Conservation (phyloP, 805 yeast genomes). For the Scheffersomyces stipitis region DNA sequence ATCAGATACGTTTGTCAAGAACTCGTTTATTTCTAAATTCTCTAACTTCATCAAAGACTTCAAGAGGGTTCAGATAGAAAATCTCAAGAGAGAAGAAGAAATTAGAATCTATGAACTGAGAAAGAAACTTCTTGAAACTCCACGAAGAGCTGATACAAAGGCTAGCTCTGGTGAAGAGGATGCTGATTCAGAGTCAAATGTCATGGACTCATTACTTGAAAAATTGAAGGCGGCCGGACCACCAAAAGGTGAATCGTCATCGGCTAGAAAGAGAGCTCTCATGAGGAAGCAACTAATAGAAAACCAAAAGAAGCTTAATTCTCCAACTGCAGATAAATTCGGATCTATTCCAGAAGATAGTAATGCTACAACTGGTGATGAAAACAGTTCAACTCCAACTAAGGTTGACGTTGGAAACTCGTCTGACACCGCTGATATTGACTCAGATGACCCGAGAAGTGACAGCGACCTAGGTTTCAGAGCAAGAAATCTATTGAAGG, state of each 20-base stretch:
- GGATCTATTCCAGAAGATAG: neutral
- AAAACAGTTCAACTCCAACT: neutral
- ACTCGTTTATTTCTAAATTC: slow-evolving; percentile 62
- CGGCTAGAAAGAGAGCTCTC: slow-evolving; percentile 78
- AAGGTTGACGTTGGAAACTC: slow-evolving; percentile 3
- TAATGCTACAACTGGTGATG: neutral
- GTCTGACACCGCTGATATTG: slow-evolving; percentile 4
- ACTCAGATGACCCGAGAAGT: slow-evolving; percentile 1
- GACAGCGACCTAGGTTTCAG: slow-evolving; percentile 51
- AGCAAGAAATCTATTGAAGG: slow-evolving; percentile 64
- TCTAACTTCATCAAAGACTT: slow-evolving; percentile 59
- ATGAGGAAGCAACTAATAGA: slow-evolving; percentile 63
- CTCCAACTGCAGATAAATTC: slow-evolving; percentile 4
- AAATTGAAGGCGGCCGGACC: slow-evolving; percentile 87
- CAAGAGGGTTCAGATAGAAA: slow-evolving; percentile 64
- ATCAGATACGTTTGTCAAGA: slow-evolving; percentile 52
- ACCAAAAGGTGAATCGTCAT: slow-evolving; percentile 68
- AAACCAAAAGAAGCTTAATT: slow-evolving; percentile 18
- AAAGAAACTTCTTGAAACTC: slow-evolving; percentile 58
- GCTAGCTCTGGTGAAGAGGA: slow-evolving; percentile 31
- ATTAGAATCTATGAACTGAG: slow-evolving; percentile 71
- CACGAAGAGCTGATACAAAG: slow-evolving; percentile 25
- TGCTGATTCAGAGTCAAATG: slow-evolving; percentile 47
- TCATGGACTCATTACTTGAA: slow-evolving; percentile 86
- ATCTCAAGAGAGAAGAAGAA: slow-evolving; percentile 67